Conservation (phyloP, 2,329 filamentous ascomycete genomes). For the Colletotrichum gigasporum region DNA sequence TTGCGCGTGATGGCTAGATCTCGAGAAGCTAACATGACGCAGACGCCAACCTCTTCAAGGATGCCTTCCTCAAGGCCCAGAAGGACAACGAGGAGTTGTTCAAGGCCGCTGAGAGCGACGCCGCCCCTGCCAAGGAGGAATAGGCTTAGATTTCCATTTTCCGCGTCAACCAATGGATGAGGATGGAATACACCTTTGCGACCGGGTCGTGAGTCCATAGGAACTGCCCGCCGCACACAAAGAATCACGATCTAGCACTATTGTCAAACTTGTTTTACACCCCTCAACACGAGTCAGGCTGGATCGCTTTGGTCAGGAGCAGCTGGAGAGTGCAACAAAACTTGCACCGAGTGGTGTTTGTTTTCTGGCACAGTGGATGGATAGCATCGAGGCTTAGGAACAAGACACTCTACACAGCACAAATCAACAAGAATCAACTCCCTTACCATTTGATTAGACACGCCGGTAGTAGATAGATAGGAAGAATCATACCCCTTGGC, state of each 20-base stretch:
- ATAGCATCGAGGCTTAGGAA: slow-evolving; percentile 32
- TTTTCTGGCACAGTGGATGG: slow-evolving; percentile 21
- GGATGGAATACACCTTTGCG: slow-evolving; percentile 2
- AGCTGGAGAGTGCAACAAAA: slow-evolving; percentile 30
- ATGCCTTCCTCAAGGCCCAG: slow-evolving; percentile 95
- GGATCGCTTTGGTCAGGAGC: slow-evolving; percentile 17
- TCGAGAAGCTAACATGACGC: slow-evolving; percentile 38
- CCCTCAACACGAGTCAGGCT: slow-evolving; percentile 17
- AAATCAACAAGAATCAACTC: slow-evolving; percentile 22
- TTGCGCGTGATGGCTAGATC: not conserved
- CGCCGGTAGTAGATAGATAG: slow-evolving; percentile 16
- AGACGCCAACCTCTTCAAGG: slow-evolving; percentile 99
- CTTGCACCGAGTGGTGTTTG: slow-evolving; percentile 31
- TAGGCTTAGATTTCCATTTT: not conserved
- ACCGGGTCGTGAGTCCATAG: not conserved
- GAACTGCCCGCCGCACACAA: slow-evolving; percentile 1
- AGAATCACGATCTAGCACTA: slow-evolving; percentile 25
- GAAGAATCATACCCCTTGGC: slow-evolving; percentile 17
- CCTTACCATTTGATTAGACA: slow-evolving; percentile 23
- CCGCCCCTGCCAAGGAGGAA: slow-evolving; percentile 36
- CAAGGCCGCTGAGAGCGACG: slow-evolving; percentile 52
- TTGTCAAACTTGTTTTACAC: slow-evolving; percentile 22
- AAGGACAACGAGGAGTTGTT: slow-evolving; percentile 94
- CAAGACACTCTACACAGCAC: slow-evolving; percentile 30
- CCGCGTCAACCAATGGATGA: not conserved